These are phyloP conservation scores for Pseudogymnoascus sp. DNA, from an alignment of 2,329 filamentous ascomycete species.

Conservation along the genomic window DNA sequence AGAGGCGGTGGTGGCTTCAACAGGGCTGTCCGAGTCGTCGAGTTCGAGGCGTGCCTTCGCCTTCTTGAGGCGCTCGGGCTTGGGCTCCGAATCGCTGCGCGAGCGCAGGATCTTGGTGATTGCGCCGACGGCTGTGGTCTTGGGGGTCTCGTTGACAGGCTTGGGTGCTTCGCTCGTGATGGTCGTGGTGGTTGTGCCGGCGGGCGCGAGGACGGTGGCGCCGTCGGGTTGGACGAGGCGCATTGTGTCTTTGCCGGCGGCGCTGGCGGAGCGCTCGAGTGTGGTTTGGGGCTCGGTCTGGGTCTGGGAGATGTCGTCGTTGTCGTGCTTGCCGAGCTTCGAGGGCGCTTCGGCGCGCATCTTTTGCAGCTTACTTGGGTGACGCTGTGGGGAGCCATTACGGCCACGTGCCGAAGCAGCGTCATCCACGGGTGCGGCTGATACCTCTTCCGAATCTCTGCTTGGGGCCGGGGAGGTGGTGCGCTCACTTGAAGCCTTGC, in stretches of 20 bases:
- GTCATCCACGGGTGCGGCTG: constrained; percentile 19
- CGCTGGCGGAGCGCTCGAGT: constrained; percentile 21
- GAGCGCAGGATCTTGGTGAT: constrained; percentile 38
- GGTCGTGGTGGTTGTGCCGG: constrained; percentile 25
- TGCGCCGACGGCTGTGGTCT: constrained; percentile 33
- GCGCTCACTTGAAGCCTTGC: constrained; percentile 37
- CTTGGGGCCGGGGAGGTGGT: constrained; percentile 24
- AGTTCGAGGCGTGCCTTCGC: constrained; percentile 57
- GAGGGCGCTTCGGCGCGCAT: constrained; percentile 32
- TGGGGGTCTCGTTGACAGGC: constrained; percentile 30
- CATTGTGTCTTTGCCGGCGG: constrained; percentile 23
- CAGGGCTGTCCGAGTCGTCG: constrained; percentile 51
- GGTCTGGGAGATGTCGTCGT: constrained; percentile 18
- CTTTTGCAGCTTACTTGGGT: constrained; percentile 64
- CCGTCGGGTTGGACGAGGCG: constrained; percentile 12
- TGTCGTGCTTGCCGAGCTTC: constrained; percentile 19
- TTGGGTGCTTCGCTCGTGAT: constrained; percentile 31
- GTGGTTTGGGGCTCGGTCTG: constrained; percentile 20
- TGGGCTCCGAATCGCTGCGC: constrained; percentile 34
- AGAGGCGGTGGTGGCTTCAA: constrained; percentile 21
- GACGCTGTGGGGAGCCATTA: constrained; percentile 39
- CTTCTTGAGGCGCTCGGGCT: constrained; percentile 47
- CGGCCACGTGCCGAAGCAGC: constrained; percentile 18
- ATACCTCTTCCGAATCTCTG: constrained; percentile 27
- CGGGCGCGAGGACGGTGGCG: not conserved